Base-by-base conservation (phyloP, 1,284 basidiomycete genomes). In the Microbotryum intermedium region DNA sequence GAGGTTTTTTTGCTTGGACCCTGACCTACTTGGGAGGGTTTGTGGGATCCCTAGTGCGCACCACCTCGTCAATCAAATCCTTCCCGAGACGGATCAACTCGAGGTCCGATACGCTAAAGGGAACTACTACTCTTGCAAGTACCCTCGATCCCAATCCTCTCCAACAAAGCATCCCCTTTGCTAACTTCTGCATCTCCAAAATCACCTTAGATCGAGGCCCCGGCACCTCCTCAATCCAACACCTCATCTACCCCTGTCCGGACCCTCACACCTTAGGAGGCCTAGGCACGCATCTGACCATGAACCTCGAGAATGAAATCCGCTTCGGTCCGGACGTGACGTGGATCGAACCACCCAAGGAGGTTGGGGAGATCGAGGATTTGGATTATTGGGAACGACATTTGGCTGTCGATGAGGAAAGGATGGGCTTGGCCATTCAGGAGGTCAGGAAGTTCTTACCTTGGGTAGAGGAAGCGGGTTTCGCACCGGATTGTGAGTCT, bases 281-380 rank as follows among this genome's bases (percentile, higher is more conserved):
- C 3, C 79, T 95, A 11, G 92, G 92, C 3, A 93, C 90, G 11
- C 92, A 95, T 77, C 79, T 68, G 4, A 95, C 91, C 8, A 77
- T 98, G 47, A 90, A 94, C 74, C 74, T 99, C 60, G 81, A 87
- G 56, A 88, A 90, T 0, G 87, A 88, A 68, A 80, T 98, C 54
- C 83, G 84, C 26, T 98, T 99, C 73, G 94, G 94, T 0, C 95
- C 94, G 4, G 92, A 97, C 71, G 80, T 93, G 9, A 87, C 97
- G 72, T 91, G 89, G 84, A 79, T 97, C 70, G 80, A 81, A 6
- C 78, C 79, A 2, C 52, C 60, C 47, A 66, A 42, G 2, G 63
- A 69, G 34, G 68, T 67, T 6, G 71, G 72, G 8, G 76, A 81
- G 21, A 79, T 81, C 49, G 75, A 77, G 11, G 76, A 80, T 51